Evolutionary conservation across 1,284 basidiomycete genomes (phyloP).

Genomic region (Cutaneotrichosporon cavernicola): DNA sequence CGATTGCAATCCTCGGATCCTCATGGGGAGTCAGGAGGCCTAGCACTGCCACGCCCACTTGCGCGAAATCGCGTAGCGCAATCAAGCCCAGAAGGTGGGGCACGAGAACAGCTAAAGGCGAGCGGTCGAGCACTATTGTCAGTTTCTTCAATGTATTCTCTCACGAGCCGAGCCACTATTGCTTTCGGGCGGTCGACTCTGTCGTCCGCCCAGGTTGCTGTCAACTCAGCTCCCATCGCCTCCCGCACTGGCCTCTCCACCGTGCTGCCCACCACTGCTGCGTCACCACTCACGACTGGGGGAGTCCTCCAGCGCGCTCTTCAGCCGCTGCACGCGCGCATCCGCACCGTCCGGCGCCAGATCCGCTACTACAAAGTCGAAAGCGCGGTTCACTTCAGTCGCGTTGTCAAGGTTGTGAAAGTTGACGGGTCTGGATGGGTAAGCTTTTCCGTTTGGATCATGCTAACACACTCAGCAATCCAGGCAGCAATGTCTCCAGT

Average conservation of each 20-base stretch:
- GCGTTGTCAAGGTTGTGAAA: slow-evolving; percentile 42
- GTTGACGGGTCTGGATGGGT: slow-evolving; percentile 24
- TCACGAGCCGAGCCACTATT: slow-evolving; percentile 7
- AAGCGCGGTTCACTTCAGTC: slow-evolving; percentile 37
- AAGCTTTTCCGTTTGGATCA: neutral
- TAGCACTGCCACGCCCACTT: neutral
- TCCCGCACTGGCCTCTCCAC: neutral
- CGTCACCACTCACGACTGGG: slow-evolving; percentile 27
- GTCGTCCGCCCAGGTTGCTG: neutral
- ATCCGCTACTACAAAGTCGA: slow-evolving; percentile 35
- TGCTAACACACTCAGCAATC: slow-evolving; percentile 39
- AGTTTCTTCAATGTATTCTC: slow-evolving; percentile 14
- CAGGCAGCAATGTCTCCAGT: slow-evolving; percentile 31
- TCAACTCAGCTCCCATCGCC: neutral
- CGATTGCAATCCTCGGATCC: neutral
- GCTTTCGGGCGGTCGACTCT: slow-evolving; percentile 2
- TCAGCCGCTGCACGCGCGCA: slow-evolving; percentile 21
- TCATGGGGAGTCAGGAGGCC: slow-evolving; percentile 6
- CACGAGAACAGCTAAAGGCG: slow-evolving; percentile 28
- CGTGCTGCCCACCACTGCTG: slow-evolving; percentile 2
- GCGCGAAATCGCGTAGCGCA: slow-evolving; percentile 2
- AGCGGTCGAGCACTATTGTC: slow-evolving; percentile 26
- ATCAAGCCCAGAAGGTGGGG: slow-evolving; percentile 30
- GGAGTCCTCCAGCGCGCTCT: slow-evolving; percentile 24
- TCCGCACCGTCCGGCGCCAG: slow-evolving; percentile 22